A percentile compares a stretch with the other conserved stretches of the same genome.
Conservation (phyloP, 257 asterid genomes). For the Jasminum sambac region DNA sequence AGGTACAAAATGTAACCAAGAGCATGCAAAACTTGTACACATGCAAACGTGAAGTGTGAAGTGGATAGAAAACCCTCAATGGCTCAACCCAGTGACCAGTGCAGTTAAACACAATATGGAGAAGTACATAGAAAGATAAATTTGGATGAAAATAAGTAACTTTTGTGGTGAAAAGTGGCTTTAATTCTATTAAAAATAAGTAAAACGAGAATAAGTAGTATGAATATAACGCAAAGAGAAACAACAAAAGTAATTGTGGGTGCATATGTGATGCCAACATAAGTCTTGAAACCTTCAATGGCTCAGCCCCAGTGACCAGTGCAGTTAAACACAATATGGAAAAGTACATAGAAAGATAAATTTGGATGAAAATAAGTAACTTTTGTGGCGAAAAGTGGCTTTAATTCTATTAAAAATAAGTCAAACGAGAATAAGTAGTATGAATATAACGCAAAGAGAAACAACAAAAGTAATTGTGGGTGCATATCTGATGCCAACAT, state of each 20-base stretch:
- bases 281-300: slow-evolving; percentile 75
- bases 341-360: slow-evolving; percentile 81
- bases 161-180: slow-evolving; percentile 75
- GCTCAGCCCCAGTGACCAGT: slow-evolving; percentile 61
- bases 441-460: slow-evolving; percentile 62
- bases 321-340: slow-evolving; percentile 67
- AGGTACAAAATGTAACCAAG: slow-evolving; percentile 76
- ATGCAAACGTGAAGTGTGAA: slow-evolving; percentile 71
- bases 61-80: slow-evolving; percentile 75
- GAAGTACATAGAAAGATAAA: slow-evolving; percentile 81
- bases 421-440: slow-evolving; percentile 70
- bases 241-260: slow-evolving; percentile 59
- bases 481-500: slow-evolving; percentile 82
- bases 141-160: slow-evolving; percentile 72
- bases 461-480: slow-evolving; percentile 59
- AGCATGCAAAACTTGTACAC: slow-evolving; percentile 75
- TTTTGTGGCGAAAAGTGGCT: slow-evolving; percentile 75
- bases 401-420: slow-evolving; percentile 65
- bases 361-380: slow-evolving; percentile 72
- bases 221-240: slow-evolving; percentile 62
- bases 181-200: slow-evolving; percentile 65
- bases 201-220: slow-evolving; percentile 70
- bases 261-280: slow-evolving; percentile 82
- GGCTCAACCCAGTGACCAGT: slow-evolving; percentile 81
- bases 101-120: slow-evolving; percentile 67